Evolutionary conservation across 306 rosid genomes (phyloP).

Genomic region (Cucumis melo): DNA sequence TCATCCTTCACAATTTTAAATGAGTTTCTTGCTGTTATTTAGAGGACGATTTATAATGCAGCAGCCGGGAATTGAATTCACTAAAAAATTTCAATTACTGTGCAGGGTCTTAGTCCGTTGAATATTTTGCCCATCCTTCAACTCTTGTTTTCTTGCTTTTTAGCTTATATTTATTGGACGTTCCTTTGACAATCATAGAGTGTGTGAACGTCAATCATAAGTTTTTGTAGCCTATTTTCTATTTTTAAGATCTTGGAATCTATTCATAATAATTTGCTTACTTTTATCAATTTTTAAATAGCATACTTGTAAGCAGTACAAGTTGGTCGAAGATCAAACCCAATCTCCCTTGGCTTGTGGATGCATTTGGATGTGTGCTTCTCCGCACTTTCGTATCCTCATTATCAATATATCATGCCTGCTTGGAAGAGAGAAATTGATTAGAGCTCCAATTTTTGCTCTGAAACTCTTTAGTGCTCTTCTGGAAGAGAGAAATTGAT

Average conservation of each 20-base stretch:
- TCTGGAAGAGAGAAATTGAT: background rate
- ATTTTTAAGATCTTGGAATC: background rate
- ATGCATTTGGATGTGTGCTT: constrained; percentile 72
- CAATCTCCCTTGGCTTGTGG: constrained; percentile 87
- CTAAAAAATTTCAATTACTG: constrained; percentile 4
- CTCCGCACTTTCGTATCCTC: constrained; percentile 78
- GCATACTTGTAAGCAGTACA: constrained; percentile 61
- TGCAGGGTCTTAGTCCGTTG: constrained; percentile 82
- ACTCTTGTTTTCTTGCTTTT: no score
- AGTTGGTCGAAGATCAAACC: constrained; percentile 56
- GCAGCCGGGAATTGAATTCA: background rate
- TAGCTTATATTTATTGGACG: no score
- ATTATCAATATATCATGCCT: background rate
- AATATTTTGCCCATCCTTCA: background rate
- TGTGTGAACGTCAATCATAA: background rate
- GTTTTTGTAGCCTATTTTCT: no score
- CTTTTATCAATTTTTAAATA: constrained; percentile 12
- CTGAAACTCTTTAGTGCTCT: background rate
- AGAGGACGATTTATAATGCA: background rate
- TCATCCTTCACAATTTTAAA: background rate
- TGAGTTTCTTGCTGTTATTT: background rate
- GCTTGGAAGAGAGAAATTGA: background rate
- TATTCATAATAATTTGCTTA: background rate
- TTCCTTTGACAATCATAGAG: background rate
- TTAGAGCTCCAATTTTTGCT: background rate